Percentiles rank a stretch among this genome's conserved stretches.
These are phyloP conservation scores for Russula brevipes DNA, from an alignment of 768 basidiomycete species.

Conservation along the genomic window DNA sequence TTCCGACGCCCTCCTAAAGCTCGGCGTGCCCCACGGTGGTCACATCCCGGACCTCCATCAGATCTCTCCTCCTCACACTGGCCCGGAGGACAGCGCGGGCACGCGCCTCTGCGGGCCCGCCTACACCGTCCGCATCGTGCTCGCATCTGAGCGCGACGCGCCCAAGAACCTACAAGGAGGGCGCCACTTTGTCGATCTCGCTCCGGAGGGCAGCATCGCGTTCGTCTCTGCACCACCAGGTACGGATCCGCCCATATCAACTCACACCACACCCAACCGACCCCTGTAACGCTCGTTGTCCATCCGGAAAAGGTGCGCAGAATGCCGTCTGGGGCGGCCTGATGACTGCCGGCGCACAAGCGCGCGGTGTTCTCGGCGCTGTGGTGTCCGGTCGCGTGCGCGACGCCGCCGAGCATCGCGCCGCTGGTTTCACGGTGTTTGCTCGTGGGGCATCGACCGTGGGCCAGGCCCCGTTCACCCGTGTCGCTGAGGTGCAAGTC, in stretches of 20 bases:
- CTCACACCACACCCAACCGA: too few species aligned
- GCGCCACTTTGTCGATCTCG: constrained; percentile 78
- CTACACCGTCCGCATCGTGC: constrained; percentile 84
- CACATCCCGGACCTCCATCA: constrained; percentile 72
- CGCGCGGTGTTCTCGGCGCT: constrained; percentile 64
- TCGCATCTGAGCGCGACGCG: constrained; percentile 48
- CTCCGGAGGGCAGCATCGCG: constrained; percentile 56
- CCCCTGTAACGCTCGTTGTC: background rate
- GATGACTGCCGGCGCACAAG: constrained; percentile 81
- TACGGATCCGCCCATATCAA: constrained; percentile 32
- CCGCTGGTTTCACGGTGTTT: constrained; percentile 71
- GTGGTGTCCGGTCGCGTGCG: constrained; percentile 82
- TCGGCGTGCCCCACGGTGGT: constrained; percentile 66
- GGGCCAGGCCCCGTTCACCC: constrained; percentile 80
- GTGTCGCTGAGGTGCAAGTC: constrained; percentile 70
- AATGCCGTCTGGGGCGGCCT: constrained; percentile 91
- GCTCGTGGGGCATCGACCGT: constrained; percentile 78
- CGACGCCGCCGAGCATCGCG: constrained; percentile 74
- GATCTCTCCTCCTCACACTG: constrained; percentile 45
- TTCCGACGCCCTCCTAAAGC: constrained; percentile 84
- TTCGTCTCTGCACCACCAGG: constrained; percentile 72
- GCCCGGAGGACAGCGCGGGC: constrained; percentile 32
- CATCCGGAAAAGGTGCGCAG: constrained; percentile 47
- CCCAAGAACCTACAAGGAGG: constrained; percentile 48
- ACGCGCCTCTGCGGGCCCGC: constrained; percentile 64